Percentiles rank a stretch among this genome's conserved stretches.
Evolutionary conservation across 1,284 basidiomycete genomes (phyloP).

Genomic region (Heterobasidion parviporum): DNA sequence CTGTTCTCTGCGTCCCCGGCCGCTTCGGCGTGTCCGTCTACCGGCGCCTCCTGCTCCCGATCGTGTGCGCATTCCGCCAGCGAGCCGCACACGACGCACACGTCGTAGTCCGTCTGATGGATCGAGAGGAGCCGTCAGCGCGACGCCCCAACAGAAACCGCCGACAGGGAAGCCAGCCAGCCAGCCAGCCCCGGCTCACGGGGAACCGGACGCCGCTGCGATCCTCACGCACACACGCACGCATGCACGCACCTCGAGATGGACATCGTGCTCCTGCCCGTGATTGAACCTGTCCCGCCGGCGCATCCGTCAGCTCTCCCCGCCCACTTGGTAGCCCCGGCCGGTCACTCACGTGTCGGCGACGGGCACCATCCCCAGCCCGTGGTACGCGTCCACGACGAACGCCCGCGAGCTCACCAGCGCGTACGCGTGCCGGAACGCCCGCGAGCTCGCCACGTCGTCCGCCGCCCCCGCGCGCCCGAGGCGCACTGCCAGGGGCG

Average conservation of each 20-base stretch:
- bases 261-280: slow-evolving; percentile 61
- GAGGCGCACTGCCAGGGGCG: not conserved
- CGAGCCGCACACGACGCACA: slow-evolving; percentile 77
- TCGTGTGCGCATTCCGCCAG: slow-evolving; percentile 72
- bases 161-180: not conserved
- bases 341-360: slow-evolving; percentile 66
- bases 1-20: slow-evolving; percentile 27
- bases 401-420: slow-evolving; percentile 86
- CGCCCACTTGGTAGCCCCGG: not conserved
- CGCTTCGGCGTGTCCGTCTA: not conserved
- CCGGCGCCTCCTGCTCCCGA: slow-evolving; percentile 14
- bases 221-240: not conserved
- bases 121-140: not conserved
- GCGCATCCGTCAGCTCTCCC: not conserved
- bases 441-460: slow-evolving; percentile 23
- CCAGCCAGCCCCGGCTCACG: no score
- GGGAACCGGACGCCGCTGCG: no score
- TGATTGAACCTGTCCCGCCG: slow-evolving; percentile 70
- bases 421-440: slow-evolving; percentile 66
- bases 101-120: slow-evolving; percentile 69
- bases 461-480: slow-evolving; percentile 17
- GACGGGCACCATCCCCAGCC: slow-evolving; percentile 81
- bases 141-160: not conserved
- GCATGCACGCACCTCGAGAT: slow-evolving; percentile 55
- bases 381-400: slow-evolving; percentile 80